These are phyloP conservation scores for Erodium chrysanthum DNA, from an alignment of 441 rosid genomes.

Conservation along the genomic window DNA sequence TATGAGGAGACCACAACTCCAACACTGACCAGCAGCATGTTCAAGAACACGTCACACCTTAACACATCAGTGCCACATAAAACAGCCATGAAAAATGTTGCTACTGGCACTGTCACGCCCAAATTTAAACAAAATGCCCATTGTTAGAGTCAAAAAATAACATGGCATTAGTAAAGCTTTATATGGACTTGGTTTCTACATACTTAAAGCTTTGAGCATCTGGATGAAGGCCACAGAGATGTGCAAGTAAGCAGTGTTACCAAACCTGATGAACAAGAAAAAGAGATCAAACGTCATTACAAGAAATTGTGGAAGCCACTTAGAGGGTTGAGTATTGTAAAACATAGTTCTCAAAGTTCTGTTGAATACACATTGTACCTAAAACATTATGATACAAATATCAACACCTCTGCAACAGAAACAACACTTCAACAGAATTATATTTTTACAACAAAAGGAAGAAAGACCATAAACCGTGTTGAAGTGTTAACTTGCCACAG, in stretches of 20 bases:
- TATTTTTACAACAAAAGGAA: no score
- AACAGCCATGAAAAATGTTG: conserved; percentile 89
- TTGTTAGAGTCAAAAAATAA: conserved; percentile 12
- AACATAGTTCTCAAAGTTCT: no score
- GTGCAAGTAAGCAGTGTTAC: conserved; percentile 90
- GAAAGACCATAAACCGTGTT: no score
- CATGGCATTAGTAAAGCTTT: conserved; percentile 10
- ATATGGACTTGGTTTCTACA: conserved; percentile 27
- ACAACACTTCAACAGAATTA: no score
- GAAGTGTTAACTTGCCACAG: no score
- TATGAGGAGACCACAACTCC: conserved; percentile 97
- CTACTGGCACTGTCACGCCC: conserved; percentile 87
- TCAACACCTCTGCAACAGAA: no score
- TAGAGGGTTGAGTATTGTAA: neutral
- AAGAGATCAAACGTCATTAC: conserved; percentile 6
- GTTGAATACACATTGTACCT: neutral
- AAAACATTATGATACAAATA: neutral
- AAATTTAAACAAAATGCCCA: conserved; percentile 22
- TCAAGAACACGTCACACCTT: conserved; percentile 88
- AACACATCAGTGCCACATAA: conserved; percentile 91
- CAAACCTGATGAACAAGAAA: conserved; percentile 55
- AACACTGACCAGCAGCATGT: conserved; percentile 99
- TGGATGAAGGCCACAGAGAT: conserved; percentile 97
- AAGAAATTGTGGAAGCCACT: conserved; percentile 8
- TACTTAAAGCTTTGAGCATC: conserved; percentile 99